Percentiles rank a stretch among this genome's conserved stretches.
Conservation (phyloP, 345 rosid species). For the Salix arbutifolia region DNA sequence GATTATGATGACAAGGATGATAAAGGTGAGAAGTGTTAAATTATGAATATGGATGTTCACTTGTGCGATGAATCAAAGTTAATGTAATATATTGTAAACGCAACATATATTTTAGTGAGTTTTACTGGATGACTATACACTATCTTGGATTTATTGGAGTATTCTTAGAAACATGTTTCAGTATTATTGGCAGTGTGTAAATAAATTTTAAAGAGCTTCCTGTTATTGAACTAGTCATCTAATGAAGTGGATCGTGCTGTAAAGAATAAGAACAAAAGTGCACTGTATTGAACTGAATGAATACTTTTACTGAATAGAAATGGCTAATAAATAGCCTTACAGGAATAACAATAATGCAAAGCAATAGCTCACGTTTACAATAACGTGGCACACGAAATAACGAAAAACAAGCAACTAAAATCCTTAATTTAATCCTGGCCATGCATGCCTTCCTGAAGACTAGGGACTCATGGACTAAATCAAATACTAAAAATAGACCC, state of each 20-base stretch:
- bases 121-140: background rate
- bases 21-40: constrained; percentile 18
- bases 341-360: too few relatives aligned
- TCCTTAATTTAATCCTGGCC: too few relatives aligned
- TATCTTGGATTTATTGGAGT: background rate
- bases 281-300: too few relatives aligned
- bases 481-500: too few relatives aligned
- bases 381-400: too few relatives aligned
- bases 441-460: too few relatives aligned
- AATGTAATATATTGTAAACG: background rate
- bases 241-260: background rate
- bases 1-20: constrained; percentile 35
- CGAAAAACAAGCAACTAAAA: too few relatives aligned
- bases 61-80: background rate
- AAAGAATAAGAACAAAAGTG: too few relatives aligned
- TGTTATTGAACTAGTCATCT: background rate
- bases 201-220: background rate
- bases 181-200: background rate
- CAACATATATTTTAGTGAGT: background rate
- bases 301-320: too few relatives aligned
- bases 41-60: background rate
- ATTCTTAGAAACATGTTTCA: background rate
- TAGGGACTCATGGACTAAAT: too few relatives aligned
- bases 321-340: too few relatives aligned
- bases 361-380: too few relatives aligned